A percentile compares a stretch with the other conserved stretches of the same genome.
These are phyloP conservation scores for Cinchona pubescens DNA, from an alignment of 257 asterid species.

Conservation along the genomic window DNA sequence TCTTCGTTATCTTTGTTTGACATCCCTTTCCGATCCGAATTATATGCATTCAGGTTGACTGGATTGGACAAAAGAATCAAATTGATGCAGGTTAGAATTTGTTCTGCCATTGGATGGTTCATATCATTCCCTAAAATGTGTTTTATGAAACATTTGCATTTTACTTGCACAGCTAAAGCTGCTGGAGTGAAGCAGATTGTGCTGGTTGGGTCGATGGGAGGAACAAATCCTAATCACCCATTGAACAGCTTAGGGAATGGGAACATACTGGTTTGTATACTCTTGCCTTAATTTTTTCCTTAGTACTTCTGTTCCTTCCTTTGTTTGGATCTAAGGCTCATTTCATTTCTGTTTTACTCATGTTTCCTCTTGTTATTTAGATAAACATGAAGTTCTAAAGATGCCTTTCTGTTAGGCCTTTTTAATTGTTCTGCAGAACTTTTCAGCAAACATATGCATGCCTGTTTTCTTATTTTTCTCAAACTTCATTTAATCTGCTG, in stretches of 20 bases:
- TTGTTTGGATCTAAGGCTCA: neutral
- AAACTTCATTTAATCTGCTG: neutral
- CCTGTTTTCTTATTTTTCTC: neutral
- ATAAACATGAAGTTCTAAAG: neutral
- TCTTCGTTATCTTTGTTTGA: neutral
- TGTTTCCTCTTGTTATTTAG: neutral
- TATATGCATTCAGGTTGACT: constrained; percentile 63
- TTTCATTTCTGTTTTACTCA: neutral
- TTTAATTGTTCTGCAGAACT: neutral
- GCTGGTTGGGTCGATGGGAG: constrained; percentile 98
- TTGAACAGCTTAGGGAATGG: constrained; percentile 85
- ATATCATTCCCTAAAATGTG: neutral
- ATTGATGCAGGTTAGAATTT: constrained; percentile 68
- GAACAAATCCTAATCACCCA: constrained; percentile 68
- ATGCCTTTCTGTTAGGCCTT: no score
- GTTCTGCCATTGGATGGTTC: constrained; percentile 1
- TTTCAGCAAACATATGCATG: neutral
- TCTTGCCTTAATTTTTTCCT: no score
- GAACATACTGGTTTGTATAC: constrained; percentile 69
- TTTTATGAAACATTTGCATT: constrained; percentile 12
- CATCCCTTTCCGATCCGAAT: constrained; percentile 10
- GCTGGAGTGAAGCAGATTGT: constrained; percentile 95
- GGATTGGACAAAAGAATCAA: constrained; percentile 96
- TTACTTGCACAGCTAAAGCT: constrained; percentile 66
- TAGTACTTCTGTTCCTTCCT: neutral